These are phyloP conservation scores for Trichosporon ovoides DNA, from an alignment of 1,284 basidiomycete species.

Conservation along the genomic window DNA sequence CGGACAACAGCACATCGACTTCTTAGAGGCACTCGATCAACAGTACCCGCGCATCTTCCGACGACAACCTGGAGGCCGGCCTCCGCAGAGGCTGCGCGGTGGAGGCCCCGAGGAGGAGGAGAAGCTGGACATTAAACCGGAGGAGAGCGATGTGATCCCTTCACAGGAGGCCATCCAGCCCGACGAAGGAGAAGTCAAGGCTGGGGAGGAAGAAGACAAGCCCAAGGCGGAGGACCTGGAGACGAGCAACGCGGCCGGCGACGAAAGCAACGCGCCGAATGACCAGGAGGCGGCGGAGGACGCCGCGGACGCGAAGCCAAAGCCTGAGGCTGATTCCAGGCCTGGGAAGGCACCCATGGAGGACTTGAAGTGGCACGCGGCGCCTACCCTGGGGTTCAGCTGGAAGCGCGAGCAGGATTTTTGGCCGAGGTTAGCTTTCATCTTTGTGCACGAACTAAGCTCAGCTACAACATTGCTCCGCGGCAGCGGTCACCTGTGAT, in stretches of 20 bases:
- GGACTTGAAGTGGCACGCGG: background rate
- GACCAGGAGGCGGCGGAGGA: background rate
- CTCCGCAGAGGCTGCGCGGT: constrained; percentile 12
- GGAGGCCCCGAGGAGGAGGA: constrained; percentile 10
- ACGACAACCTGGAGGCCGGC: constrained; percentile 4
- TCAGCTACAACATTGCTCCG: constrained; percentile 46
- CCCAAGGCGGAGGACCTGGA: background rate
- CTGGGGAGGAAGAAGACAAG: background rate
- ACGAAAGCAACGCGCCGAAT: constrained; percentile 1
- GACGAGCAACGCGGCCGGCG: background rate
- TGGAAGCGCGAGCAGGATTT: constrained; percentile 41
- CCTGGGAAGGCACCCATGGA: constrained; percentile 21
- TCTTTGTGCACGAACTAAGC: constrained; percentile 5
- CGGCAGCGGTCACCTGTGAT: constrained; percentile 38
- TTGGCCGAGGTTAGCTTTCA: constrained; percentile 26
- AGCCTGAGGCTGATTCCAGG: constrained; percentile 7
- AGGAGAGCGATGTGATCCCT: background rate
- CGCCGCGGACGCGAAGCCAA: background rate
- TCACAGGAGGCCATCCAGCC: background rate
- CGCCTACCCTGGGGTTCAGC: constrained; percentile 14
- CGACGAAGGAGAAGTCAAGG: background rate
- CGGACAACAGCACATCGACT: constrained; percentile 28
- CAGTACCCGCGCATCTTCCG: constrained; percentile 20
- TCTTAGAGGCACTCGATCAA: constrained; percentile 16
- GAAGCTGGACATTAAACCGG: background rate